phyloP scores from a whole-genome alignment of 352 stramenopile genomes.

The Pythium phragmiticola region DNA sequence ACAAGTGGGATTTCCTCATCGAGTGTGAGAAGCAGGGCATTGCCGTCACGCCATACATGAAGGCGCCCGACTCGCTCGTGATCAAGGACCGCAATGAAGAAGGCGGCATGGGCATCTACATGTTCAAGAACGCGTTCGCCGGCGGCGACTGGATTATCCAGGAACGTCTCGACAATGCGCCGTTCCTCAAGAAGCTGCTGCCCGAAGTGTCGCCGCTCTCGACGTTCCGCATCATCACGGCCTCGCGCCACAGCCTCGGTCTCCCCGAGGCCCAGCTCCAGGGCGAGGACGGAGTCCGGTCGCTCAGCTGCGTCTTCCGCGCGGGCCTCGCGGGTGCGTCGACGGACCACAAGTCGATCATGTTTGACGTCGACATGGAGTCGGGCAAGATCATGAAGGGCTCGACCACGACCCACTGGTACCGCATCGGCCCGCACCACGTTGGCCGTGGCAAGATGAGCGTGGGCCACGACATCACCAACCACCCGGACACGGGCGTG shows the following conservation, averaged over 20 bases:
- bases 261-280: slow-evolving; percentile 44
- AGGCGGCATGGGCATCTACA: slow-evolving; percentile 96
- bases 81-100: slow-evolving; percentile 98
- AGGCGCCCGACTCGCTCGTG: slow-evolving; percentile 88
- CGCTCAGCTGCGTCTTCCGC: slow-evolving; percentile 79
- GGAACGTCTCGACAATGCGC: slow-evolving; percentile 93
- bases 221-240: slow-evolving; percentile 98
- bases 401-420: slow-evolving; percentile 97
- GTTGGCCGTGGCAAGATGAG: slow-evolving; percentile 70
- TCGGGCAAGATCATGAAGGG: slow-evolving; percentile 92
- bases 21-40: slow-evolving; percentile 90
- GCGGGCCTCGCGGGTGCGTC: slow-evolving; percentile 64
- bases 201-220: slow-evolving; percentile 93
- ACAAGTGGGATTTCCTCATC: slow-evolving; percentile 98
- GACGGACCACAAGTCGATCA: slow-evolving; percentile 97
- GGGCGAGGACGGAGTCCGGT: slow-evolving; percentile 64
- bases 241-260: slow-evolving; percentile 74
- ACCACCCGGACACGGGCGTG: slow-evolving; percentile 88
- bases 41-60: slow-evolving; percentile 93
- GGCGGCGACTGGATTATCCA: slow-evolving; percentile 97
- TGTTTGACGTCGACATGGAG: slow-evolving; percentile 97
- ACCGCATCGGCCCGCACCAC: slow-evolving; percentile 84
- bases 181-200: slow-evolving; percentile 91
- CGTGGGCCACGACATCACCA: slow-evolving; percentile 84
- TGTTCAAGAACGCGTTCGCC: slow-evolving; percentile 95